Percentiles rank a stretch among this genome's conserved stretches.
phyloP scores from a whole-genome alignment of 148 eudicot species.

The Oxyria digyna region DNA sequence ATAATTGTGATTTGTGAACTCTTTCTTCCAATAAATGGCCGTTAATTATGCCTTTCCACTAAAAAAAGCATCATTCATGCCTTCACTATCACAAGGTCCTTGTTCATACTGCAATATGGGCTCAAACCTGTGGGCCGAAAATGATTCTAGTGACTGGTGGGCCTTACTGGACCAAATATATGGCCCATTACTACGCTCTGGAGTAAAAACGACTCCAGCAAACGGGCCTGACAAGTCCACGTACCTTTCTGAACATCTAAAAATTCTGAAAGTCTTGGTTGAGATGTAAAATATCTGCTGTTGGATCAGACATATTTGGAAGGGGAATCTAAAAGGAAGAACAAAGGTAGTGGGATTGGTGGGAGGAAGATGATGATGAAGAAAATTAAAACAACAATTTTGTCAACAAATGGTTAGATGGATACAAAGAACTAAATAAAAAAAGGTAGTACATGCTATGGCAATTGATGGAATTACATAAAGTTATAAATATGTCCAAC shows the following conservation, averaged over 20 bases:
- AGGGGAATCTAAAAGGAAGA: not conserved
- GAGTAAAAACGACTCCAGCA: not conserved
- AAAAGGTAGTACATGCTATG: not conserved
- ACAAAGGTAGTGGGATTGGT: not conserved
- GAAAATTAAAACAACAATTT: not conserved
- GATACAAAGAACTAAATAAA: not conserved
- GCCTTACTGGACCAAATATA: not conserved
- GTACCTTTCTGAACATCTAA: not conserved
- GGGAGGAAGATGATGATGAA: not conserved
- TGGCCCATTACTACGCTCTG: not conserved
- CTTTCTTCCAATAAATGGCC: too few relatives aligned
- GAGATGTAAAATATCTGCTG: not conserved
- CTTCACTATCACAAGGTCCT: too few relatives aligned
- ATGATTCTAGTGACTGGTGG: not conserved
- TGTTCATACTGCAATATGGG: not conserved
- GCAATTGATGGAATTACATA: not conserved
- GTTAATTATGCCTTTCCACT: too few relatives aligned
- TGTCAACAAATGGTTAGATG: conserved; percentile 1
- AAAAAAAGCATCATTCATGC: too few relatives aligned
- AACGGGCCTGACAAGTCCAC: not conserved
- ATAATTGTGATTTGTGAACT: too few relatives aligned
- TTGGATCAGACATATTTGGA: not conserved
- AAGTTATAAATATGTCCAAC: not conserved
- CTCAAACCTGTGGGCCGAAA: not conserved
- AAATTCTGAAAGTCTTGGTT: not conserved